Conservation (phyloP, 805 yeast genomes). For the Candida manassasensis region DNA sequence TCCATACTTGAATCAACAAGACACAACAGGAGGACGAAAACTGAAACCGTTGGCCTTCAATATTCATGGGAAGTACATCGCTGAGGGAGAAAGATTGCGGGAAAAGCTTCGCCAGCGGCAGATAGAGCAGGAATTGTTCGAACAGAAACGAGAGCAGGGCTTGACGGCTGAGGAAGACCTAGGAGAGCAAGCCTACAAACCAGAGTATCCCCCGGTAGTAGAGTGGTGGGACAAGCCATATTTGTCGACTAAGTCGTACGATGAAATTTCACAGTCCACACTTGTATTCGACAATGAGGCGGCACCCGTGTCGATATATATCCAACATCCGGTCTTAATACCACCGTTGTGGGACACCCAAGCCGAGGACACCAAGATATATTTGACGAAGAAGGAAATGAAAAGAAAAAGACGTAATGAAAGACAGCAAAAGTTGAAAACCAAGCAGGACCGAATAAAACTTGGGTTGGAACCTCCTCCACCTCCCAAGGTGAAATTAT, state of each 20-base stretch:
- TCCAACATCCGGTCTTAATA: slow-evolving; percentile 78
- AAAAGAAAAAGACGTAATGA: slow-evolving; percentile 69
- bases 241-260: slow-evolving; percentile 37
- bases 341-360: slow-evolving; percentile 54
- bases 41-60: slow-evolving; percentile 47
- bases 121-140: slow-evolving; percentile 14
- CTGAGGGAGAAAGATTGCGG: slow-evolving; percentile 49
- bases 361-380: slow-evolving; percentile 42
- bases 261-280: slow-evolving; percentile 10
- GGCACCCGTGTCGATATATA: slow-evolving; percentile 58
- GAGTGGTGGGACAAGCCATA: slow-evolving; percentile 91
- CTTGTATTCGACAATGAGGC: slow-evolving; percentile 33
- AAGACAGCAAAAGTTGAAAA: slow-evolving; percentile 59
- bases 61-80: slow-evolving; percentile 60
- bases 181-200: slow-evolving; percentile 54
- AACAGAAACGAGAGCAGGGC: slow-evolving; percentile 35
- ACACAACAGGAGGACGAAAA: slow-evolving; percentile 10
- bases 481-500: slow-evolving; percentile 78
- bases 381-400: slow-evolving; percentile 71
- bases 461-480: slow-evolving; percentile 86
- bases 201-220: slow-evolving; percentile 50
- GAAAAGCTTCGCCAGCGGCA: slow-evolving; percentile 31
- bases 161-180: slow-evolving; percentile 45
- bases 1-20: slow-evolving; percentile 32
- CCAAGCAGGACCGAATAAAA: slow-evolving; percentile 69